Base-by-base conservation (phyloP, 2,329 filamentous ascomycete species). In the Magnaporthiopsis rhizophila region DNA sequence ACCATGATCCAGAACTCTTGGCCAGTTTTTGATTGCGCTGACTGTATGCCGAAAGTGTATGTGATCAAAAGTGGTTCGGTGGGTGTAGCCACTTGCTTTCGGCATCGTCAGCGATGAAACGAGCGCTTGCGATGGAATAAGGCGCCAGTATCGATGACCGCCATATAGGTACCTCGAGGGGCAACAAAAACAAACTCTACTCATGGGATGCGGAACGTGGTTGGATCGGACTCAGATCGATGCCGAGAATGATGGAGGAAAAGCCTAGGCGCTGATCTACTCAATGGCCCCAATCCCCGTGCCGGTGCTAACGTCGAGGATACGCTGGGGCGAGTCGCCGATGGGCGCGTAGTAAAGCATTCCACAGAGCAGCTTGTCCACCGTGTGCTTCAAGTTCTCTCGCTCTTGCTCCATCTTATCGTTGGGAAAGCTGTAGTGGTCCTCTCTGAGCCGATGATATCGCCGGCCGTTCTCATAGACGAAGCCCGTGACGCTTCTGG, bases 31-130 rank as follows among this genome's bases (percentile, higher is more conserved):
- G 65, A 87, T 81, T 2, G 80, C 82, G 76, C 82, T 70, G 34
- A 70, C 68, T 13, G 69, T 71, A 63, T 72, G 71, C 2, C 71
- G 68, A 4, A 68, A 80, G 69, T 87, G 85, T 45, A 88, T 80
- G 65, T 85, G 86, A 70, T 88, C 84, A 64, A 86, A 86, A 87
- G 62, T 81, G 78, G 65, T 84, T 79, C 13, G 66, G 66, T 6
- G 81, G 80, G 28, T 53, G n/a, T 36, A 59, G n/a, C 59, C 81
- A 84, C 3, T 78, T 75, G 65, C 78, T 79, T 71, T 87, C 84
- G 32, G 82, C 80, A 69, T 89, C 86, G 68, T 89, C 86, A 12
- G 89, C 80, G 68, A 86, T 78, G 73, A 88, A 88, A 21, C 78
- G 78, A 18, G 85, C 79, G 69, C 56, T 58, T 58, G n/a, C 38